Evolutionary conservation across 192 early-diverging fungal species (phyloP).

Genomic region (Phycomyces blakesleeanus): DNA sequence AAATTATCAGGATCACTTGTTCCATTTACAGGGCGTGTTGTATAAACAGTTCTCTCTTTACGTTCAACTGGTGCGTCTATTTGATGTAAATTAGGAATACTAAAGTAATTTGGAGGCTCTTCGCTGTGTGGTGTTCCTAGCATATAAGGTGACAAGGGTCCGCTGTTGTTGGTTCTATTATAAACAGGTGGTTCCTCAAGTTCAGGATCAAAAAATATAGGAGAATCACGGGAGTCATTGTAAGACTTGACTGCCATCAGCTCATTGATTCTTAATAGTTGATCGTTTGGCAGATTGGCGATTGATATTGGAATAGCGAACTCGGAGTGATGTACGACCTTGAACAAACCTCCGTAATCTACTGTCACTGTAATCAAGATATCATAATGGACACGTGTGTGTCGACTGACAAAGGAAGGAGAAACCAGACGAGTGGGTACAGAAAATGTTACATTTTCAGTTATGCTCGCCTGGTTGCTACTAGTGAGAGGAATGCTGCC

Average conservation of each 20-base stretch:
- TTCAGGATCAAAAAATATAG: conserved; percentile 31
- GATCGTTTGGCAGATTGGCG: conserved; percentile 31
- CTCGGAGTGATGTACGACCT: conserved; percentile 13
- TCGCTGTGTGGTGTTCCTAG: not conserved
- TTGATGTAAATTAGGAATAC: not conserved
- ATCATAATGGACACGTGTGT: conserved; percentile 35
- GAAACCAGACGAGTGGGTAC: conserved; percentile 36
- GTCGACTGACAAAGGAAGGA: conserved; percentile 31
- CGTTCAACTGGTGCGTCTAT: conserved; percentile 3
- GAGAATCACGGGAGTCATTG: conserved; percentile 17
- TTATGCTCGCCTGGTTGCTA: not conserved
- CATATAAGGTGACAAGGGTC: too few relatives aligned
- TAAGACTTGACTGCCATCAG: conserved; percentile 27
- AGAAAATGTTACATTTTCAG: conserved; percentile 9
- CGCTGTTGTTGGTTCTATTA: not conserved
- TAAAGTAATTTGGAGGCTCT: conserved; percentile 14
- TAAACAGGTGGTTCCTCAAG: conserved; percentile 29
- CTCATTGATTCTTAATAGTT: conserved; percentile 23
- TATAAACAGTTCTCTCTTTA: conserved; percentile 2
- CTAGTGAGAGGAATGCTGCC: not conserved
- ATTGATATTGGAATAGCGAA: conserved; percentile 32
- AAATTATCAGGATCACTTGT: conserved; percentile 1
- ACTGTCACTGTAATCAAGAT: not conserved
- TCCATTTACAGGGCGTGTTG: conserved; percentile 1
- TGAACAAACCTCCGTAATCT: conserved; percentile 17